These are phyloP conservation scores for Pseudonectria buxi DNA, from an alignment of 2,329 filamentous ascomycete genomes.

Conservation along the genomic window DNA sequence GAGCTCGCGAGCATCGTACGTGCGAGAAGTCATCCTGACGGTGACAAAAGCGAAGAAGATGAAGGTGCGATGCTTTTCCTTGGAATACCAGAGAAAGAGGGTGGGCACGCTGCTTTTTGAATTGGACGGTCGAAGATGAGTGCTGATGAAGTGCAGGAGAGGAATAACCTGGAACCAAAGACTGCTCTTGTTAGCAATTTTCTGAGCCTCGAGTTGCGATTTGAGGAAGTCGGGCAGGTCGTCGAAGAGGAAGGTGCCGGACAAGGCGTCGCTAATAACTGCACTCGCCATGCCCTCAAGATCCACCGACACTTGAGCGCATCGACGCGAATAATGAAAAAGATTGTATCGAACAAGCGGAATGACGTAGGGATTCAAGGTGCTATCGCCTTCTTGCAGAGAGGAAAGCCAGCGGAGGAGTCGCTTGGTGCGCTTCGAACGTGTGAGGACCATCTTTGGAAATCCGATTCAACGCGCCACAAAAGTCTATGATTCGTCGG, in stretches of 20 bases:
- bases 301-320: constrained; percentile 23
- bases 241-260: constrained; percentile 7
- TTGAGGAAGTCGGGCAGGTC: constrained; percentile 19
- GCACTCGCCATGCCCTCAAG: background rate
- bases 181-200: constrained; percentile 24
- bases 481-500: background rate
- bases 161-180: constrained; percentile 25
- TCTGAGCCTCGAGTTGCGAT: constrained; percentile 21
- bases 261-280: constrained; percentile 6
- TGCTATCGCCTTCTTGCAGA: constrained; percentile 32
- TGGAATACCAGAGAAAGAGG: constrained; percentile 33
- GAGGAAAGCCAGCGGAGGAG: constrained; percentile 27
- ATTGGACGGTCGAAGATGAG: constrained; percentile 13
- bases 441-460: constrained; percentile 20
- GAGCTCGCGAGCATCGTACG: constrained; percentile 40
- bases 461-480: background rate
- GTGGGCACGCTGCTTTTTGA: constrained; percentile 27
- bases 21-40: constrained; percentile 35
- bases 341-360: constrained; percentile 26
- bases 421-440: constrained; percentile 27
- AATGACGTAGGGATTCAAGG: constrained; percentile 24
- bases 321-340: constrained; percentile 24
- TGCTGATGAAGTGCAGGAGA: constrained; percentile 29
- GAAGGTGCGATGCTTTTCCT: constrained; percentile 30
- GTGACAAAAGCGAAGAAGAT: constrained; percentile 34